A percentile compares a stretch with the other conserved stretches of the same genome.
Conservation (phyloP, 257 asterid species). For the Capsicum chinense region DNA sequence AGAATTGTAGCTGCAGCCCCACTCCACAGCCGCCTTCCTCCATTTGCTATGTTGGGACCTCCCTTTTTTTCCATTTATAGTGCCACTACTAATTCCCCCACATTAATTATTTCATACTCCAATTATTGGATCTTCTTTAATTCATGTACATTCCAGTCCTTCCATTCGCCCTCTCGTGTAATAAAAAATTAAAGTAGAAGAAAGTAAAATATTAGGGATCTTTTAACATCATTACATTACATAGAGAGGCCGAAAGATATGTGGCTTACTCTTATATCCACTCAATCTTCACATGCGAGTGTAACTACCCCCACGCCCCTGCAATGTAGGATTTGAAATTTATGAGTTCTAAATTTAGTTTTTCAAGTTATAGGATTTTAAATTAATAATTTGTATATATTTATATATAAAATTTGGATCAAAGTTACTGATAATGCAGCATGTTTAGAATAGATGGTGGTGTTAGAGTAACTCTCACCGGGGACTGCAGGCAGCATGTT, state of each 20-base stretch:
- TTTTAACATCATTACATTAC: background rate
- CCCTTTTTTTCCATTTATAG: background rate
- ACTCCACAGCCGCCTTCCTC: slow-evolving; percentile 23
- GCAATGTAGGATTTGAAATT: too few species aligned
- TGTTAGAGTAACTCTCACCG: too few species aligned
- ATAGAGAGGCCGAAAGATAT: background rate
- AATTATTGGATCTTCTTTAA: background rate
- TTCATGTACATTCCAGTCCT: background rate
- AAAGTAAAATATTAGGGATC: too few species aligned
- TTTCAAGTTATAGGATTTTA: too few species aligned
- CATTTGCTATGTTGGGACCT: slow-evolving; percentile 26
- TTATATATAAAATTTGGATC: too few species aligned
- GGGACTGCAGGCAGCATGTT: too few species aligned
- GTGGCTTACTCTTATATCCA: background rate
- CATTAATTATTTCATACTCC: background rate
- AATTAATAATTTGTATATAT: too few species aligned
- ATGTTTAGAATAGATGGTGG: too few species aligned
- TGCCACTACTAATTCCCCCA: background rate
- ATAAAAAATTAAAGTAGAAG: background rate
- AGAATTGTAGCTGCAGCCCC: slow-evolving; percentile 20
- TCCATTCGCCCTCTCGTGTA: background rate
- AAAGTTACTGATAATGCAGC: too few species aligned
- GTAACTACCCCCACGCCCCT: background rate
- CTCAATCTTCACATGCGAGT: slow-evolving; percentile 1
- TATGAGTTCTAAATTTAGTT: too few species aligned